Evolutionary conservation across 306 rosid genomes (phyloP), one percentile per base, ranked within the genome.

Genomic region (Rosa lucieae): DNA sequence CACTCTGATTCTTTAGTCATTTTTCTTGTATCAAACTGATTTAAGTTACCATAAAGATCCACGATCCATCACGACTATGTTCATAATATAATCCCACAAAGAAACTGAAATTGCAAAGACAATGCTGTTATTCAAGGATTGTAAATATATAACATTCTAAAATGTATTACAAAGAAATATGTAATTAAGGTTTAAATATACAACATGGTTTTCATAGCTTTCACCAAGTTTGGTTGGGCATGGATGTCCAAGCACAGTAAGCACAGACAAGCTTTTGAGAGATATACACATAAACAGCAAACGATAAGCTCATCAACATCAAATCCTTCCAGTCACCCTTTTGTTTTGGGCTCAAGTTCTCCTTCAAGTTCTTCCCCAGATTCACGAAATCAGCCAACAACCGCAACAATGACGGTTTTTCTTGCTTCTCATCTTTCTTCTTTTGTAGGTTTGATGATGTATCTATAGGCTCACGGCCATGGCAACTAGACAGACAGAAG

Each of bases 261-360:
- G 98, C 98, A 84, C 92, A 88, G 0, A 93, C 97, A 42, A 93
- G 49, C 82, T 81, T 83, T 59, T 93, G 98, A 0, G 98, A 93
- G 44, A 93, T 89, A 66, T 93, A 93, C 46, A 93, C 98, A 88
- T 93, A 93, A 80, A 93, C 91, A 70, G 97, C 97, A 83, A 93
- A 93, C 0, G 98, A 91, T 44, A 93, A 78, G 79, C 98, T 91
- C 94, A 93, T 93, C 67, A 93, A 61, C 55, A 89, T 49, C 89
- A 93, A 65, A 58, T 93, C 98, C 71, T 89, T 91, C 97, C 96
- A 93, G 63, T 91, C 97, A 74, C 97, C 97, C 84, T 91, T 93
- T 79, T 83, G 88, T 75, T 88, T 89, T 59, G 98, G 97, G 76
- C 89, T 91, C 81, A 89, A 70, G 79, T 82, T 88, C 79, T 88